phyloP scores from a whole-genome alignment of 495 filamentous ascomycete genomes.

The Annulohypoxylon nitens region DNA sequence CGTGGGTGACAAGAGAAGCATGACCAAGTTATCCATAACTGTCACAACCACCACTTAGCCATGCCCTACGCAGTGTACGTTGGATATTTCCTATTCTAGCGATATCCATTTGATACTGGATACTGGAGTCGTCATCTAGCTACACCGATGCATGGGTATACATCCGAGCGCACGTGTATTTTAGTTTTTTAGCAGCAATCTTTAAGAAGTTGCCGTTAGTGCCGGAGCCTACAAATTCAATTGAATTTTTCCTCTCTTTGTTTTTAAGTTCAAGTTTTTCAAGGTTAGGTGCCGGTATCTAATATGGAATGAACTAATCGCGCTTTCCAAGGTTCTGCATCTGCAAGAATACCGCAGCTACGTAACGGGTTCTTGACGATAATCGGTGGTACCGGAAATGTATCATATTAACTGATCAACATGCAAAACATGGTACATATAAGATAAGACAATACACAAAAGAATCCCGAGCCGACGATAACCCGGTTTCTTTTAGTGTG shows the following conservation, averaged over 20 bases:
- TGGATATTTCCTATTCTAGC: constrained; percentile 9
- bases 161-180: constrained; percentile 2
- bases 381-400: constrained; percentile 3
- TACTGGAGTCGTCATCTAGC: constrained; percentile 33
- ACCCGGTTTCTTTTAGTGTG: constrained; percentile 31
- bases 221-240: constrained; percentile 7
- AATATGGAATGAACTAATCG: constrained; percentile 1
- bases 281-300: not conserved
- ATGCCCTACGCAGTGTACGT: not conserved
- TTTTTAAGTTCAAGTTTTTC: not conserved
- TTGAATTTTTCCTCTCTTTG: constrained; percentile 1
- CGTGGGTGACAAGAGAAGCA: constrained; percentile 3
- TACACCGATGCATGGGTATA: constrained; percentile 6
- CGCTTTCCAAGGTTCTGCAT: constrained; percentile 11
- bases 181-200: not conserved
- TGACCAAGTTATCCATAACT: not conserved
- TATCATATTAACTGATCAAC: constrained; percentile 17
- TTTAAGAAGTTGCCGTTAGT: constrained; percentile 19
- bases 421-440: not conserved
- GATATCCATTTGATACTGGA: constrained; percentile 17
- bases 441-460: constrained; percentile 14
- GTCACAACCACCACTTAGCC: not conserved
- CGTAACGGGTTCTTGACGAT: not conserved
- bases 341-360: constrained; percentile 7
- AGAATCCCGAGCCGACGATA: constrained; percentile 40